phyloP scores from a whole-genome alignment of 1,284 basidiomycete species.

The Malassezia brasiliensis region DNA sequence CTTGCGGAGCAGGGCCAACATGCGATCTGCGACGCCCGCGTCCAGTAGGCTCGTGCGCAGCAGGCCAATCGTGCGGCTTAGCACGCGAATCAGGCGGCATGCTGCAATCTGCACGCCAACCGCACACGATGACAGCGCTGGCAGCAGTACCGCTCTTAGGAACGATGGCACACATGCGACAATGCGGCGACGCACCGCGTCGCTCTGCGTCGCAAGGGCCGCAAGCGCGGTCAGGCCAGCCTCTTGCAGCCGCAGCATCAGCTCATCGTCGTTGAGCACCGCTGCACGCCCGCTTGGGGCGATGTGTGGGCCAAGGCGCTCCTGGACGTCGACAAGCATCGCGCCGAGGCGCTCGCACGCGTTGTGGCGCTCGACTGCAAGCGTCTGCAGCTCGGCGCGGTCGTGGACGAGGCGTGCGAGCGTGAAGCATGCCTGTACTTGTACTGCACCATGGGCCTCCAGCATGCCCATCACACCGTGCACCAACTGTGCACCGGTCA shows the following conservation, averaged over 20 bases:
- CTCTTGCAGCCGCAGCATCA: slow-evolving; percentile 29
- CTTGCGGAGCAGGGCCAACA: slow-evolving; percentile 27
- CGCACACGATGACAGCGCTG: slow-evolving; percentile 24
- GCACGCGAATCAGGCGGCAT: slow-evolving; percentile 29
- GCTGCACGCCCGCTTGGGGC: background rate
- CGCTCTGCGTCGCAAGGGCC: slow-evolving; percentile 30
- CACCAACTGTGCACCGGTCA: slow-evolving; percentile 33
- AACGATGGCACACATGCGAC: slow-evolving; percentile 31
- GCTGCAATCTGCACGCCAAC: slow-evolving; percentile 39
- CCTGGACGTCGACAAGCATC: slow-evolving; percentile 23
- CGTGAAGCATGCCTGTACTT: slow-evolving; percentile 34
- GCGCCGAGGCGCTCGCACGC: slow-evolving; percentile 22
- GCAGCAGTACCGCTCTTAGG: slow-evolving; percentile 23
- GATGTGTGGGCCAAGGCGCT: background rate
- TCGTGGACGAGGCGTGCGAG: slow-evolving; percentile 32
- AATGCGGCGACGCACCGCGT: slow-evolving; percentile 30
- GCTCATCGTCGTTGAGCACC: slow-evolving; percentile 19
- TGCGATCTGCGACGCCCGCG: slow-evolving; percentile 31
- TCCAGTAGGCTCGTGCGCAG: slow-evolving; percentile 39
- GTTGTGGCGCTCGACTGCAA: slow-evolving; percentile 26
- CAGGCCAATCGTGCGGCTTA: slow-evolving; percentile 35
- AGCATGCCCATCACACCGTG: slow-evolving; percentile 37
- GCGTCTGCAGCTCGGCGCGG: slow-evolving; percentile 25
- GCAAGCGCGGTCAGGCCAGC: slow-evolving; percentile 31
- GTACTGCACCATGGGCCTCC: slow-evolving; percentile 19